Evolutionary conservation across 2,329 filamentous ascomycete species (phyloP).

Genomic region (Trichoderma harzianum): DNA sequence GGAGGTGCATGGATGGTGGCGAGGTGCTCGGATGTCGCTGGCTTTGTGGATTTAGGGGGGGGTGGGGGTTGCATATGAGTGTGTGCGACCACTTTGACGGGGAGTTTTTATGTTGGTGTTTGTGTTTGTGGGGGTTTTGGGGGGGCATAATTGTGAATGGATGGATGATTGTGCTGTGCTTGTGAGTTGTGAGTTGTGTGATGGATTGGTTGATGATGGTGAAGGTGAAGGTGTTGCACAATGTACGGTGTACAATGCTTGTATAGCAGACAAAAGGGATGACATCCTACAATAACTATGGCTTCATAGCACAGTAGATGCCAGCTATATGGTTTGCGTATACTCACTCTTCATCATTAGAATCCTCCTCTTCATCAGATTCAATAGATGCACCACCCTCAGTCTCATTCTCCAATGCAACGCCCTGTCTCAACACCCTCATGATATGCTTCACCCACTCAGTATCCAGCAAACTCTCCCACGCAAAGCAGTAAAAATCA

Average conservation of each 20-base stretch:
- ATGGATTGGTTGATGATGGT: background rate
- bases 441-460: background rate
- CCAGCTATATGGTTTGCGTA: background rate
- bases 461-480: background rate
- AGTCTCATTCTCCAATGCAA: background rate
- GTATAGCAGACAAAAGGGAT: background rate
- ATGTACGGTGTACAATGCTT: background rate
- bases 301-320: background rate
- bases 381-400: background rate
- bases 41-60: background rate
- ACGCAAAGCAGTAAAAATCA: slow-evolving; percentile 12
- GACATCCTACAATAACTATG: background rate
- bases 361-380: background rate
- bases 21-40: background rate
- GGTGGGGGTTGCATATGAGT: background rate
- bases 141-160: too few species aligned
- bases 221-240: background rate
- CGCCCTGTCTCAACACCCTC: background rate
- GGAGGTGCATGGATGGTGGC: background rate
- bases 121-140: background rate
- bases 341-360: background rate
- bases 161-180: background rate
- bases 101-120: background rate
- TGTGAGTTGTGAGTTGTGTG: background rate
- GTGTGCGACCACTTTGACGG: background rate